Base-by-base conservation (phyloP, 192 early-diverging fungal genomes). In the Diversispora eburnea region DNA sequence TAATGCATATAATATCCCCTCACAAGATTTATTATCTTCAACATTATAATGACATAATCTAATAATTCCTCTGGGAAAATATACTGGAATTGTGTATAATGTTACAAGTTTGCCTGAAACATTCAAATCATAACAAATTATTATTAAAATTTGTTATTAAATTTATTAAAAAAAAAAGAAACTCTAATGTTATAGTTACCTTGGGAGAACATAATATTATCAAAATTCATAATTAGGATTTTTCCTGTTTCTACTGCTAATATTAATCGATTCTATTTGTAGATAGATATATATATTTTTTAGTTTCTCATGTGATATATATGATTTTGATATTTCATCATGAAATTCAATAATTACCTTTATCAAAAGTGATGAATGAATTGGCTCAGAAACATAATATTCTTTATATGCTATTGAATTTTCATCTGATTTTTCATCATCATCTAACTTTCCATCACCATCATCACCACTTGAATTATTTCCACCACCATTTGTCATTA, bases 1-100 rank as follows among this genome's bases (percentile, higher is more conserved):
- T 49, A 73, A 47, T 25, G 59, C 20, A 62, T 58, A 73, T 17
- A 73, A 61, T 25, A 59, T 61, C 25, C 60, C 71, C 9, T 73
- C 71, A 47, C 12, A 17, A 19, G 46, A 51, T 62, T 51, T n/a
- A 15, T 25, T n/a, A 8, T 42, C 56, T 8, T 9, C 13, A 58
- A 33, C 7, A 6, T 9, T n/a, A 51, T 25, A 15, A 42, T 57
- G 46, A 48, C 33, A 59, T 39, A 71, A 46, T 19, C 42, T 43
- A 71, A 71, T 46, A 13, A 49, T 73, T 4, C 55, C 55, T 41
- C 49, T 62, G 8, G 71, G 71, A 62, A 73, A 42, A 6, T 62
- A n/a, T 41, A 73, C 8, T 33, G 71, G 45, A 25, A 47, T 73
- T 43, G 39, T 47, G 5, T 73, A 33, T 25, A 73, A 25, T 41